Base-by-base conservation (phyloP, 1,284 basidiomycete genomes). In the Meira nashicola region DNA sequence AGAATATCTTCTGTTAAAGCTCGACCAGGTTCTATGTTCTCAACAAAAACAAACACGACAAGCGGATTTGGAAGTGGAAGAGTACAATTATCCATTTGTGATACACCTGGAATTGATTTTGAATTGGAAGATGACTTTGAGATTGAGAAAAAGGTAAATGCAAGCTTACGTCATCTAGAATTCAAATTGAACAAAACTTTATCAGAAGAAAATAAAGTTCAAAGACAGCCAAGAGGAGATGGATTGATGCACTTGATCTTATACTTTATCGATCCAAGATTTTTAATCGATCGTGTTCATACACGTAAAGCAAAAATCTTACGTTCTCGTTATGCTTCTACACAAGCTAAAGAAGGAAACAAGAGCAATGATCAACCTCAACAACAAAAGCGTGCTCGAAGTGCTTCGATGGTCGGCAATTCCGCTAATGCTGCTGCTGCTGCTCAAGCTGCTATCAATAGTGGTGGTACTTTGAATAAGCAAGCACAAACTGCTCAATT, bases 111-210 rank as follows among this genome's bases (percentile, higher is more conserved):
- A 15, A 39, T 39, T 33, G 50, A 53, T 39, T 53, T 37, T 25
- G 17, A 41, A 4, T n/a, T 53, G n/a, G 50, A 53, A 53, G 50
- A 53, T 15, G 50, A 53, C 11, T 53, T 53, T 23, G 50, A 53
- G 50, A 28, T 41, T 12, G 50, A 53, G n/a, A 17, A 33, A 53
- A 53, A 28, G 17, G 39, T 33, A 5, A 39, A n/a, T 38, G 14
- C 17, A 23, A 14, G 23, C 23, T n/a, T 53, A 12, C 17, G 28
- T 14, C 38, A 40, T 15, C 8, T 53, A 6, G 50, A 53, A 15
- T 5, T 8, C 3, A 53, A 53, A 33, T 17, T 53, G 38, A 15
- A 4, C 2, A 53, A 41, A 19, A 53, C 50, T 2, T 41, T 53
- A 19, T 19, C n/a, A 3, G 50, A 53, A 28, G 50, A 53, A 25